Base-by-base conservation (phyloP, 129 eudicot genomes). In the Chrysanthemum seticuspe region DNA sequence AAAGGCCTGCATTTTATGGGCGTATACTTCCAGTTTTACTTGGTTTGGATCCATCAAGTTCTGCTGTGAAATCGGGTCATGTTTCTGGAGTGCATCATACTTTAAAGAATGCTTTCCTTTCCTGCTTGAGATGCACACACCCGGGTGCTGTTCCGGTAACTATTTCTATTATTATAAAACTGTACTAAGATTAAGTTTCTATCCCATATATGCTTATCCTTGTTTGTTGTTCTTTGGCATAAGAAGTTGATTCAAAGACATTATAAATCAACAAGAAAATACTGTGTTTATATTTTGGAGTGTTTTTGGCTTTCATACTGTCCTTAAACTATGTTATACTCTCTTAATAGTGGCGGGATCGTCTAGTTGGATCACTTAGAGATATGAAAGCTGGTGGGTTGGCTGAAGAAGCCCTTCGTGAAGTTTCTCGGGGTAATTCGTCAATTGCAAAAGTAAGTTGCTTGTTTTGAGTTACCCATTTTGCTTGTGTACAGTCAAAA, bases 121-220 rank as follows among this genome's bases (percentile, higher is more conserved):
- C 88, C 45, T 95, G 99, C 79, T 85, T 95, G 82, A 85, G 85
- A 63, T 95, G 99, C 79, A 76, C 90, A 21, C 95, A 95, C 78
- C 93, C 97, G 6, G 93, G 97, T 73, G 99, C 99, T 81, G 91
- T 74, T 10, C 99, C 97, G 87, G 99, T 95, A 95, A 72, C 34
- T 79, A 47, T 71, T 75, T 66, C 50, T 34, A 60, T 59, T 60
- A 0, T 14, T 69, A 59, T 70, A 58, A 8, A 19, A 67, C 40
- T 58, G 9, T 29, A 54, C 67, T 54, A 55, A 13, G 27, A 45
- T 66, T 31, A 44, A 36, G 57, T 19, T 54, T 56, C 66, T 53
- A 27, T 76, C 45, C 5, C 47, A 6, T 51, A n/a, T 64, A 36
- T 61, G 52, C 45, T 54, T 64, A 58, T 55, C 49, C 54, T 12